phyloP scores from a whole-genome alignment of 352 stramenopile species.

The Phytophthora cajani region DNA sequence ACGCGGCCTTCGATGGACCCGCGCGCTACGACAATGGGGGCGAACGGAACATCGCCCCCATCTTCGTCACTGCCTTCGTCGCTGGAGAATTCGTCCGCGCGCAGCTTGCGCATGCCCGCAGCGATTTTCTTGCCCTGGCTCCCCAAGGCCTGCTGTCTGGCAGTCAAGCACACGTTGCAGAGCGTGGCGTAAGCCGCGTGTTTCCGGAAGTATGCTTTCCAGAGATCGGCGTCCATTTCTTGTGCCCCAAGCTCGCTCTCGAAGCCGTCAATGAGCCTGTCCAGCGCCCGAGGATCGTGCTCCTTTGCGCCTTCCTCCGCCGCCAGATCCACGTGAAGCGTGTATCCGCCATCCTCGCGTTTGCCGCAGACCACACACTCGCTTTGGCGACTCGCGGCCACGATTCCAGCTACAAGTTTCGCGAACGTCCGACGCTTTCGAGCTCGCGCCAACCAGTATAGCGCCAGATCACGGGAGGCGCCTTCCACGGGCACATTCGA shows the following conservation, averaged over 20 bases:
- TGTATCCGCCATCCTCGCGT: conserved; percentile 58
- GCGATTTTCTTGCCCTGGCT: conserved; percentile 27
- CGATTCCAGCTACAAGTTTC: conserved; percentile 88
- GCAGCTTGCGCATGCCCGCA: conserved; percentile 66
- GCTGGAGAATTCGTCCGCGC: conserved; percentile 93
- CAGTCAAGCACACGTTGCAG: conserved; percentile 92
- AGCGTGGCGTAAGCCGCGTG: conserved; percentile 93
- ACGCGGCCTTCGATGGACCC: conserved; percentile 92
- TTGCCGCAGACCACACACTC: conserved; percentile 87
- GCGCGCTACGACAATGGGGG: conserved; percentile 92
- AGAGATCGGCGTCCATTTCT: conserved; percentile 92
- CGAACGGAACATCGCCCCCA: conserved; percentile 80
- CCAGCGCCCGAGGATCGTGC: conserved; percentile 78
- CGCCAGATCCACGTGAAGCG: conserved; percentile 86
- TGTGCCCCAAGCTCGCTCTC: conserved; percentile 82
- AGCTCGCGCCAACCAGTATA: conserved; percentile 94
- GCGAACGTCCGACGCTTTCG: conserved; percentile 92
- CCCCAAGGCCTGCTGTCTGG: conserved; percentile 25
- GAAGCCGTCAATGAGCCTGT: conserved; percentile 80
- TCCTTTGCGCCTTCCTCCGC: conserved; percentile 64
- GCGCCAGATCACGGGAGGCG: conserved; percentile 86
- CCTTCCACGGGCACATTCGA: conserved; percentile 86
- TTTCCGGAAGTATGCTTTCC: conserved; percentile 97
- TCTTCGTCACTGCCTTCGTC: conserved; percentile 87
- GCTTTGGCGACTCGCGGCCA: conserved; percentile 82